Base-by-base conservation (phyloP, 1,139 yeast species). In the Geotrichum aggregatum region DNA sequence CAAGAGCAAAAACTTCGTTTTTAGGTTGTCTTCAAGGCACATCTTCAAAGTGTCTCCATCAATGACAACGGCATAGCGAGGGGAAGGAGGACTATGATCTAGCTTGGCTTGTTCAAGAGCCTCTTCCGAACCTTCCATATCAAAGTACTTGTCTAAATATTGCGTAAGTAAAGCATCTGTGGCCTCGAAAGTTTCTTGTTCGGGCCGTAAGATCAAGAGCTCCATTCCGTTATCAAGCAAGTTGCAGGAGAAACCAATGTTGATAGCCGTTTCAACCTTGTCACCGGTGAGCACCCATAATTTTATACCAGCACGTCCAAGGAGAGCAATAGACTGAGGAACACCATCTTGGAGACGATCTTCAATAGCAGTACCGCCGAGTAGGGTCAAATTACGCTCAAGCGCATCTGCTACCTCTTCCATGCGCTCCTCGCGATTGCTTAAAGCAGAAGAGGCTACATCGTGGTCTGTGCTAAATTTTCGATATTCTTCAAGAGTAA, bases 251-350 rank as follows among this genome's bases (percentile, higher is more conserved):
- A 87, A 91, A 6, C 97, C 98, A 74, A 91, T 91, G 65, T 91
- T 91, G 63, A 91, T 89, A 11, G 98, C 98, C 36, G 98, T 91
- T 71, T 91, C 98, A 48, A 91, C 89, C 70, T 89, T 85, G 70
- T 91, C 98, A 67, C 98, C 98, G 14, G 98, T 91, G 54, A 91
- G 76, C 42, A 91, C 97, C 98, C 98, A 91, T 50, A 91, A 74
- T 68, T 91, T 91, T 59, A 91, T 85, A 64, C 98, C 97, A 6
- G 97, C 97, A 59, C 81, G 77, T 7, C 84, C 86, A 53, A 91
- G 76, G 40, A 85, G 71, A 7, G 87, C 83, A 68, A 91, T 91
- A 3, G 97, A 78, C 61, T 87, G 96, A 1, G 97, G 96, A 22
- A 91, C 97, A 67, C 97, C 97, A 54, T 82, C 87, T 71, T 91